Evolutionary conservation across 2,329 filamentous ascomycete genomes (phyloP).

Genomic region (Penicillium hesseltinei): DNA sequence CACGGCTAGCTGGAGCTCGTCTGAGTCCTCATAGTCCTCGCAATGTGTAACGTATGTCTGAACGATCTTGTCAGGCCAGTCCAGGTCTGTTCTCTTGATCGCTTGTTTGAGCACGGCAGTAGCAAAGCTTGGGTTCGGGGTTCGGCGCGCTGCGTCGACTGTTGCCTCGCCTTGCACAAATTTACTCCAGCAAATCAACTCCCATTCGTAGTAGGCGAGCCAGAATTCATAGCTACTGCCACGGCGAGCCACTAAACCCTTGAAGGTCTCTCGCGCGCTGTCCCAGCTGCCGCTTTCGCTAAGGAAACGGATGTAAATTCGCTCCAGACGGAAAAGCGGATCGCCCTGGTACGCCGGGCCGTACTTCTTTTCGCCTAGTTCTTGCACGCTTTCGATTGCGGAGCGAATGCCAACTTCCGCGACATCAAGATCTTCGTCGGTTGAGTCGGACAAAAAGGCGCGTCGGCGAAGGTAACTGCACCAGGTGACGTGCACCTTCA

Average conservation of each 20-base stretch:
- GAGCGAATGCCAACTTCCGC: constrained; percentile 86
- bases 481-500: constrained; percentile 92
- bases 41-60: constrained; percentile 57
- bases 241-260: constrained; percentile 65
- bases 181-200: constrained; percentile 70
- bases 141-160: constrained; percentile 54
- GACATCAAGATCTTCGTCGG: constrained; percentile 80
- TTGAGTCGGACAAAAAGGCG: constrained; percentile 70
- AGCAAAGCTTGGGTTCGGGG: constrained; percentile 68
- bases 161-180: constrained; percentile 54
- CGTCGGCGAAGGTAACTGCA: constrained; percentile 87
- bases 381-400: constrained; percentile 79
- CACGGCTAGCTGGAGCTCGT: constrained; percentile 70
- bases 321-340: constrained; percentile 81
- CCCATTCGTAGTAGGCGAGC: constrained; percentile 88
- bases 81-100: constrained; percentile 51
- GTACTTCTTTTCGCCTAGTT: constrained; percentile 73
- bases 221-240: constrained; percentile 88
- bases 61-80: constrained; percentile 52
- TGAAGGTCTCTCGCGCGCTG: constrained; percentile 75
- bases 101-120: constrained; percentile 75
- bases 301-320: constrained; percentile 87
- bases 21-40: constrained; percentile 82
- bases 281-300: constrained; percentile 77
- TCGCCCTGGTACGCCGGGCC: constrained; percentile 79